Percentiles rank a stretch among this genome's conserved stretches.
These are phyloP conservation scores for Verticillium longisporum DNA, from an alignment of 2,329 filamentous ascomycete genomes.

Conservation along the genomic window DNA sequence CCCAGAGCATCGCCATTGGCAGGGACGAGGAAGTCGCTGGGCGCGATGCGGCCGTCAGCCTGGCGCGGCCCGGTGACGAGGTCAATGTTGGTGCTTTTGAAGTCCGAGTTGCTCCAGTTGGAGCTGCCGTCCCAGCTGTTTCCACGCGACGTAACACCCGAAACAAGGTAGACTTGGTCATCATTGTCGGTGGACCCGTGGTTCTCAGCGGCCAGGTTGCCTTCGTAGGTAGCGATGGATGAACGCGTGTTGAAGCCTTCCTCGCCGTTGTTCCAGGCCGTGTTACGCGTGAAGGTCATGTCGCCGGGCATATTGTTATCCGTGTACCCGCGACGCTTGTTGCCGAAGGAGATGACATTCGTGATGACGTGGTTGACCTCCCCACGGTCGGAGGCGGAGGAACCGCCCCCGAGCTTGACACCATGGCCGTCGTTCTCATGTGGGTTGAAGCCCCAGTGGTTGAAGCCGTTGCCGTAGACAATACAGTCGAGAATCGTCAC, in stretches of 20 bases:
- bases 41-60: constrained; percentile 8
- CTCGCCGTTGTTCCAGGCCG: constrained; percentile 35
- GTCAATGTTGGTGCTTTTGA: constrained; percentile 6
- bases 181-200: constrained; percentile 1
- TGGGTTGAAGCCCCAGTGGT: constrained; percentile 32
- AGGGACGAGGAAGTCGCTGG: constrained; percentile 8
- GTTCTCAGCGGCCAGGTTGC: constrained; percentile 9
- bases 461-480: constrained; percentile 38
- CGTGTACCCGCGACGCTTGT: constrained; percentile 36
- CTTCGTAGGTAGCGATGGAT: constrained; percentile 7
- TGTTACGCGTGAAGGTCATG: constrained; percentile 30
- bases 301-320: constrained; percentile 35
- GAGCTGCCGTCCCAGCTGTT: constrained; percentile 7
- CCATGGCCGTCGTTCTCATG: constrained; percentile 40
- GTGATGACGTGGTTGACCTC: constrained; percentile 33
- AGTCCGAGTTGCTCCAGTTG: constrained; percentile 2
- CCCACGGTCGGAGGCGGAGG: constrained; percentile 21
- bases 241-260: constrained; percentile 24
- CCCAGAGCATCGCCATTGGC: constrained; percentile 4
- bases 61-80: constrained; percentile 5
- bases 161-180: constrained; percentile 5
- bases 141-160: constrained; percentile 3
- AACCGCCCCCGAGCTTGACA: constrained; percentile 37
- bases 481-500: constrained; percentile 36
- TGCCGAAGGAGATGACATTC: constrained; percentile 37